These are phyloP conservation scores for Phytophthora sansomeana DNA, from an alignment of 352 stramenopile genomes.

Conservation along the genomic window DNA sequence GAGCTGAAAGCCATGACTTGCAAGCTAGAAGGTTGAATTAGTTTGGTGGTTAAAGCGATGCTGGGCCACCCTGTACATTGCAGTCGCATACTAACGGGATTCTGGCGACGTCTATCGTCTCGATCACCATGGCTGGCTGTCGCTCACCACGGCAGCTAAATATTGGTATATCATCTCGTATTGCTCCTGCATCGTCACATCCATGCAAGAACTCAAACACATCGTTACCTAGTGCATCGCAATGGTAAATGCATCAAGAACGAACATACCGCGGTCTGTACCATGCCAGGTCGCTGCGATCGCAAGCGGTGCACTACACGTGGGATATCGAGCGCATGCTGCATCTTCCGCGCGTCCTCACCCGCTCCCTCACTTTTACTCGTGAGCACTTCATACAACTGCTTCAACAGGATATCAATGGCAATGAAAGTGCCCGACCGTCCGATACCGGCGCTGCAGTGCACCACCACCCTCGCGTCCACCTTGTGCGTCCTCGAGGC, in stretches of 20 bases:
- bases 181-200: conserved; percentile 60
- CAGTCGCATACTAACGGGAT: neutral
- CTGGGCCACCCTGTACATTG: conserved; percentile 5
- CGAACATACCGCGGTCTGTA: conserved; percentile 81
- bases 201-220: conserved; percentile 5
- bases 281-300: conserved; percentile 82
- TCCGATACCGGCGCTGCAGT: conserved; percentile 85
- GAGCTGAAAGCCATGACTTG: neutral
- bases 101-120: neutral
- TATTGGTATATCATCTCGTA: conserved; percentile 90
- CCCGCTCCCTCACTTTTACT: conserved; percentile 25
- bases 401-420: conserved; percentile 79
- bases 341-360: conserved; percentile 28
- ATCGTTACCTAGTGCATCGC: neutral
- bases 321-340: conserved; percentile 59
- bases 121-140: conserved; percentile 63
- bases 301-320: conserved; percentile 68
- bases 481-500: conserved; percentile 34
- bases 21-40: neutral
- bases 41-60: neutral
- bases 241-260: conserved; percentile 10
- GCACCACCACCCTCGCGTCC: conserved; percentile 60
- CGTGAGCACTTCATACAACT: conserved; percentile 45
- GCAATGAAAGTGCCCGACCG: conserved; percentile 87
- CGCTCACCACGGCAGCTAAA: conserved; percentile 68